These are phyloP conservation scores for Tuber indicum DNA, from an alignment of 495 filamentous ascomycete genomes.

Conservation along the genomic window DNA sequence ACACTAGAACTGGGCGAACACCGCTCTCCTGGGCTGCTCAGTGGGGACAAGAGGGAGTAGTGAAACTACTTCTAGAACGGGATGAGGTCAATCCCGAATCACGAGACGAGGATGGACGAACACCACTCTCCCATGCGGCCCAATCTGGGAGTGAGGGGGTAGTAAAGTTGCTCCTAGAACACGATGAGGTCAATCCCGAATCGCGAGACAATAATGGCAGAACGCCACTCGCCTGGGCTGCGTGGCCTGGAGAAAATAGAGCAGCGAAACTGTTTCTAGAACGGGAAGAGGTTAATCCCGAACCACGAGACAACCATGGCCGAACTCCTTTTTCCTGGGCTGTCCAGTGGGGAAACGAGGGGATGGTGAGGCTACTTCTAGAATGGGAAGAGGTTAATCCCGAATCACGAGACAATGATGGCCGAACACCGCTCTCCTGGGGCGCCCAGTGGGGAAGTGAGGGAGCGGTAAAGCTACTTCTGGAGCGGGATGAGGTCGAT, in stretches of 20 bases:
- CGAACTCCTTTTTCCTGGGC: constrained; percentile 45
- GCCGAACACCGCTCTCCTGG: not conserved
- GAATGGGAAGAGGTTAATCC: not conserved
- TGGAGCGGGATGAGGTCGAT: constrained; percentile 12
- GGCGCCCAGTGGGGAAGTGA: not conserved
- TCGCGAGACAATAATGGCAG: not conserved
- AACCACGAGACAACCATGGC: constrained; percentile 28
- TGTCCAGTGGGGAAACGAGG: constrained; percentile 31
- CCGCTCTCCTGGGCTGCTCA: constrained; percentile 45
- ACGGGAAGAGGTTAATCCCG: constrained; percentile 17
- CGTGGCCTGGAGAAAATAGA: constrained; percentile 28
- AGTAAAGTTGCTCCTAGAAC: constrained; percentile 37
- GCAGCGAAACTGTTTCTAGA: constrained; percentile 35
- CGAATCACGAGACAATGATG: not conserved
- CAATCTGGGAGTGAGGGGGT: constrained; percentile 36
- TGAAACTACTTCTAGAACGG: constrained; percentile 9
- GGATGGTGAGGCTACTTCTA: not conserved
- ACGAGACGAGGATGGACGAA: constrained; percentile 30
- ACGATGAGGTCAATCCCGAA: constrained; percentile 12
- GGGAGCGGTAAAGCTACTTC: constrained; percentile 34
- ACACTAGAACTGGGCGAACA: constrained; percentile 36
- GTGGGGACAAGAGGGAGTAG: constrained; percentile 44
- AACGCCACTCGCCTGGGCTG: constrained; percentile 41
- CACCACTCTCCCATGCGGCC: constrained; percentile 40
- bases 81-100: constrained; percentile 16